Evolutionary conservation across 169 alveolate species (phyloP), one percentile per base, ranked within the genome.

Genomic region (Plasmodium inui): DNA sequence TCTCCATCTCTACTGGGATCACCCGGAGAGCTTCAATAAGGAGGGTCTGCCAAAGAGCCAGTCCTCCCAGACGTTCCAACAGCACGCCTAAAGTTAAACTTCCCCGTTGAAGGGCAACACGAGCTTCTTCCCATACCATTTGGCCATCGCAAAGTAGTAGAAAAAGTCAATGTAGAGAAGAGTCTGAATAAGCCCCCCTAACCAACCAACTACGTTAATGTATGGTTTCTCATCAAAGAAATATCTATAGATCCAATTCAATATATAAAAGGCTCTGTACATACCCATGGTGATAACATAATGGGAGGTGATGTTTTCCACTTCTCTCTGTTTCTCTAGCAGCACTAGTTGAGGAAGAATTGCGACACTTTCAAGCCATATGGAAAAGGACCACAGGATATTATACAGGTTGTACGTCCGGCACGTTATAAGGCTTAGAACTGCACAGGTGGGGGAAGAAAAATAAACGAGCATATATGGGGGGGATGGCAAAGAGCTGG

Each of bases 291-390:
- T 92, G 44, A 97, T 99, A 22, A 98, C 99, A 91, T 98, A 99
- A 95, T 99, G 98, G 2, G 99, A 97, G n/a, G 99, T 98, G 81
- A 98, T 96, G 88, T 98, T 98, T 95, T 98, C 99, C 6, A 98
- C 99, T 83, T 98, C 98, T 67, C 99, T 97, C 95, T 98, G 98
- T 88, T 98, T 98, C 90, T 98, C 98, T 73, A 99, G 96, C 95
- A 99, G 97, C 12, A 97, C 96, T 57, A 98, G 95, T 96, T 99
- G 99, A 19, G 99, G 99, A 39, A 99, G 91, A 86, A 98, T 98
- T 50, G 99, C 99, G 0, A 99, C 99, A 57, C 99, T 95, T 97
- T 99, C 99, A 55, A 99, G 97, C 99, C 99, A 98, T 37, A 98
- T 97, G 80, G 99, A 98, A 92, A 97, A 98, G 55, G 99, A 97